Conservation (phyloP, 805 yeast species). For the Millerozyma miso region DNA sequence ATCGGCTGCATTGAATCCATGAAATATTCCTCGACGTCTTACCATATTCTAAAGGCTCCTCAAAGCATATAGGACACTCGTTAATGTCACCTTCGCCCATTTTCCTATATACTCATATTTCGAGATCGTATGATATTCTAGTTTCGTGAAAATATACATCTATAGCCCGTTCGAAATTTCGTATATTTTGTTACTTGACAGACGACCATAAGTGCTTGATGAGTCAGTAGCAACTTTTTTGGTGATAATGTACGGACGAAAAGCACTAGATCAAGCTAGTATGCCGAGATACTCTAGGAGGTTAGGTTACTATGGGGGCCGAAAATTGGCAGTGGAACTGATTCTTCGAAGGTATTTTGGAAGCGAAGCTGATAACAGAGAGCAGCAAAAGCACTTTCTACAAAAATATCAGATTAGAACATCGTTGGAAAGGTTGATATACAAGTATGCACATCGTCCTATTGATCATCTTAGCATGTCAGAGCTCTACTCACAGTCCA, state of each 20-base stretch:
- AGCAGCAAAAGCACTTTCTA: slow-evolving; percentile 36
- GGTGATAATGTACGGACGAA: neutral
- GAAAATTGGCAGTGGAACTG: neutral
- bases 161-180: too few relatives aligned
- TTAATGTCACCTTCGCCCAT: slow-evolving; percentile 10
- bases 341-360: neutral
- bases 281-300: neutral
- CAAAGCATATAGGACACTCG: slow-evolving; percentile 20
- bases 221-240: too few relatives aligned
- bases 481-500: slow-evolving; percentile 41
- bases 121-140: too few relatives aligned
- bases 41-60: slow-evolving; percentile 12
- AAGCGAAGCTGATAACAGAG: neutral
- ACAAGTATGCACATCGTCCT: slow-evolving; percentile 49
- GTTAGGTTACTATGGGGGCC: neutral
- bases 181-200: too few relatives aligned
- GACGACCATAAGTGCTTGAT: too few relatives aligned
- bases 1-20: slow-evolving; percentile 59
- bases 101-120: neutral
- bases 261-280: neutral
- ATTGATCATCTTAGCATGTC: slow-evolving; percentile 52
- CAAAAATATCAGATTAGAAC: slow-evolving; percentile 56
- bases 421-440: slow-evolving; percentile 54
- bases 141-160: too few relatives aligned
- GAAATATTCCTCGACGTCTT: slow-evolving; percentile 4